Base-by-base conservation (phyloP, 768 basidiomycete genomes). In the Podaxis sp. region DNA sequence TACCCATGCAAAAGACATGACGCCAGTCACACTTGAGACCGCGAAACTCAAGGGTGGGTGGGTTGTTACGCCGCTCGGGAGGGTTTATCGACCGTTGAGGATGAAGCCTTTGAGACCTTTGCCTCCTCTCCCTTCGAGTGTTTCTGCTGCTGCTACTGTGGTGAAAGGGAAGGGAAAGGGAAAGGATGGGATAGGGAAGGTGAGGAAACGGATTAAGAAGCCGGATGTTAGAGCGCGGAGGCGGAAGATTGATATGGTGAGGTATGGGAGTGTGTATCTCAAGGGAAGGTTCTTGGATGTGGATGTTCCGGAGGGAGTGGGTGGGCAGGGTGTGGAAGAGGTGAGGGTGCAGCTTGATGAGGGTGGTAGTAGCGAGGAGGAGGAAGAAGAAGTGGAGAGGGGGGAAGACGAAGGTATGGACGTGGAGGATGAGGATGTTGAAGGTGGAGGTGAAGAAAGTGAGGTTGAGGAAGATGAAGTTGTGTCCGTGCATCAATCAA, bases 41-140 rank as follows among this genome's bases (percentile, higher is more conserved):
- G 86, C 76, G 6, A 70, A 70, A 5, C 66, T 68, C 13, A 82
- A 81, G 5, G 71, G 74, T 0, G 88, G 87, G 5, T 94, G 93
- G 93, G 81, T 80, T 55, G 81, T 85, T 46, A 90, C 89, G 0
- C 72, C 84, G 2, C 79, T 87, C 2, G 87, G 88, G 0, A 81
- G 89, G 10, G 73, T 91, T 14, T 75, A 91, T 5, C 77, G 81
- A 2, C 86, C 88, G 1, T 74, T 90, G 64, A 80, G 84, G 42
- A 90, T 91, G 82, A 80, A 90, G 3, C 91, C 93, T 3, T 72
- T 68, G 7, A 81, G 78, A 42, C 90, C 91, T 2, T 71, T 94
- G 13, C 71, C 77, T 2, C 73, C 72, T 3, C 65, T 44, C n/a
- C 42, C 42, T 16, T 7, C 71, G 2, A 23, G 51, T 32, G 16